Evolutionary conservation across 2,329 filamentous ascomycete species (phyloP), one percentile per base, ranked within the genome.

Genomic region (Aspergillus tamarii): DNA sequence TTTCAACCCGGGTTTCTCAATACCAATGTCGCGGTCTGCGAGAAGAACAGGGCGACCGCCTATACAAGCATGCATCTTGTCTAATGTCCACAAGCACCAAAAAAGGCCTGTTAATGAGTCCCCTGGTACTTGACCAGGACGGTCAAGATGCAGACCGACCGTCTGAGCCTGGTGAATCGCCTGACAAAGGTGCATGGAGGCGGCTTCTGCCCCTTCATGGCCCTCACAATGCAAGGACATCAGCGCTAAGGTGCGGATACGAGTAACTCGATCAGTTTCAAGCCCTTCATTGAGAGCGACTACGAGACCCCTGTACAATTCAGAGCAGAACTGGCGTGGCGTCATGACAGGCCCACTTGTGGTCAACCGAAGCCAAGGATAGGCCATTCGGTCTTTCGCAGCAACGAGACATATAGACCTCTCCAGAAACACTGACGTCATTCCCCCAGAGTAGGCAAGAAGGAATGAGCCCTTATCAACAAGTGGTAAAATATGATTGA

Each of bases 211-310:
- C 16, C 78, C 78, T 62, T 78, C 77, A 36, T 77, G 73, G 5
- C 78, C 78, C 60, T 80, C 78, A 52, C 74, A 78, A 61, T 80
- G 78, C 26, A 80, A 64, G 43, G 78, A 79, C 74, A 80, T 78
- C 52, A 80, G 64, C 7, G 78, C 76, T 46, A 80, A 64, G 16
- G 76, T 70, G 53, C 76, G 77, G 32, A 80, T 78, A 23, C 77
- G 73, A 19, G 74, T 77, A 36, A 78, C 65, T 28, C 78, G 68
- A 60, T 80, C 76, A 7, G 72, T 55, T 60, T 80, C 78, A 23
- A 80, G 62, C 21, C 73, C 73, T 32, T 75, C 73, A 58, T 78
- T 73, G 74, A 80, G 77, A 4, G 77, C 77, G 26, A 72, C 70
- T 19, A 73, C 72, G 21, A 80, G 71, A 1, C 74, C 77, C 21